Evolutionary conservation across 108 stramenopile species (phyloP), one percentile per base, ranked within the genome.

Genomic region (Nitzschia palea): DNA sequence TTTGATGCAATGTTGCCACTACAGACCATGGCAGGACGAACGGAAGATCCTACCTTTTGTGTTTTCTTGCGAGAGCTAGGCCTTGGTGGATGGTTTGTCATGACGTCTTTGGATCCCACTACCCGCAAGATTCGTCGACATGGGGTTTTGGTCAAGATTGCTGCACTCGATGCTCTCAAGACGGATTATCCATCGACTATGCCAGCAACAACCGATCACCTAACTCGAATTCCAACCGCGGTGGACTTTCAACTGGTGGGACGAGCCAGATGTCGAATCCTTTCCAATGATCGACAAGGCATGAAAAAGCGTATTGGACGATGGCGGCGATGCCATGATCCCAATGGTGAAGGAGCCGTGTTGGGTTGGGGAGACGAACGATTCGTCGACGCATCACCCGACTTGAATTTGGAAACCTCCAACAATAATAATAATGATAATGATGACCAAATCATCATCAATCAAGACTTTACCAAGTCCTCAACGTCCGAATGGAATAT

Each of bases 341-440:
- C 83, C 32, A 78, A 87, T 67, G 83, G 86, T 27, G 86, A 87
- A 57, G 83, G 83, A 72, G 53, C 63, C 0, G 67, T 73, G 35
- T 62, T 87, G 35, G 86, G 86, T 40, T 87, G 73, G 74, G 86
- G 80, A 1, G 44, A 74, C n/a, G 86, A 87, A 67, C 63, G 77
- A 15, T 87, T 87, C 68, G 61, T 81, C 27, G 80, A 84, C 56
- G 35, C 45, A 4, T 26, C 36, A 23, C 34, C 4, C 12, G 33
- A 53, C 23, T 31, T 32, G 20, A 51, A 29, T 29, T 12, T 59
- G 27, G 23, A 31, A 29, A 14, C 28, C 28, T 40, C 30, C 47
- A 23, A 8, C 3, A 3, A 17, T 27, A 35, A 15, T 15, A 3
- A 29, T 29, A 44, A 60, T 5, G 28, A 27, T 6, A 28, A 12